Base-by-base conservation (phyloP, 148 eudicot genomes). In the Arbutus unedo region DNA sequence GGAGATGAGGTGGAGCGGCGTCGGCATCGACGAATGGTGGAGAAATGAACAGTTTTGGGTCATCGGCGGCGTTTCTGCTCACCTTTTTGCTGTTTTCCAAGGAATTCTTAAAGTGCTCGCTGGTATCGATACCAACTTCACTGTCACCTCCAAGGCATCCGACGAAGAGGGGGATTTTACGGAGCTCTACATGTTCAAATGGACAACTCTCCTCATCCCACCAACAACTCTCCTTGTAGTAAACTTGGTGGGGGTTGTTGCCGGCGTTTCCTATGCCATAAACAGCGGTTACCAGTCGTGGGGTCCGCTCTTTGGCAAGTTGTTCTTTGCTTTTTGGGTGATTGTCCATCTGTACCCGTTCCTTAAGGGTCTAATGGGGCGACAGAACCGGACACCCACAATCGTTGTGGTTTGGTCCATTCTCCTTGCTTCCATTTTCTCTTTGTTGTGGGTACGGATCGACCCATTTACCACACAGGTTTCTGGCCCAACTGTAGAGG, bases 31-130 rank as follows among this genome's bases (percentile, higher is more conserved):
- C 45, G 96, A 93, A 78, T 93, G 94, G 93, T 89, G 92, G 97
- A 93, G 97, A 82, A 93, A 93, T 38, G 97, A 93, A 86, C 97
- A 93, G 81, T 93, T 93, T 85, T 93, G 97, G 97, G 97, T 93
- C 77, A 93, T 93, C 38, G 97, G 97, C 67, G 97, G 97, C 11
- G 91, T 91, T 41, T 93, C 96, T 2, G 84, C 96, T 56, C 97
- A 93, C 77, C 90, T 93, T 4, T 90, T 93, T 44, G 95, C 96
- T 0, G 94, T 93, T 51, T 89, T 90, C 90, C 96, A 93, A 86
- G 96, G 96, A 19, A 44, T 93, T 74, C 96, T 93, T 72, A 93
- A 93, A 84, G 96, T 93, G 19, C 90, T 93, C 8, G 94, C 96
- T 4, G 93, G 93, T 1, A 91, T 93, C 7, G 96, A 93, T 84